Evolutionary conservation across 208 protist genomes (phyloP).

Genomic region (Trypanosoma caninum): DNA sequence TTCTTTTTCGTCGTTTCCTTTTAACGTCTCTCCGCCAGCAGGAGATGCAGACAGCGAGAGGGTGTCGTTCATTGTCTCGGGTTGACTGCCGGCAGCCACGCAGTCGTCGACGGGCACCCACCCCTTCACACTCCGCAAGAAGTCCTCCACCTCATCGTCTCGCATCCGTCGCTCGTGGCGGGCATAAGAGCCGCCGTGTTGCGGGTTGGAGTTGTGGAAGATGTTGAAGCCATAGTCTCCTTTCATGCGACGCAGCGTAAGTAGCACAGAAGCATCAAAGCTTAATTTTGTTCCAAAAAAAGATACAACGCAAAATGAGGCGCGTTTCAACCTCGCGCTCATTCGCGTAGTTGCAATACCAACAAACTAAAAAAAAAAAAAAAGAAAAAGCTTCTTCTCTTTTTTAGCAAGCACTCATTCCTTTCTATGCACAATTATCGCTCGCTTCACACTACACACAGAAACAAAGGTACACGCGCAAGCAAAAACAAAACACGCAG

Average conservation of each 20-base stretch:
- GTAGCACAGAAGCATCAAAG: not conserved
- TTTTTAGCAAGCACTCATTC: no score
- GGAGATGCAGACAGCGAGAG: no score
- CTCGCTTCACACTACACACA: no score
- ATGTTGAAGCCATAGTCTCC: constrained; percentile 83
- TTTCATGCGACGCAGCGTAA: constrained; percentile 3
- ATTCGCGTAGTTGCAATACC: not conserved
- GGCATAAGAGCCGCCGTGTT: constrained; percentile 80
- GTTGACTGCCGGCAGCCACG: not conserved
- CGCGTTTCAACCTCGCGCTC: not conserved
- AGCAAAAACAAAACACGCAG: not conserved
- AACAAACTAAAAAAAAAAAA: not conserved
- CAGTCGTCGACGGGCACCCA: constrained; percentile 53
- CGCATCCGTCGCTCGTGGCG: constrained; percentile 80
- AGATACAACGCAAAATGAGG: not conserved
- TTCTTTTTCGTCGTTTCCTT: not conserved
- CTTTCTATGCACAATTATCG: no score
- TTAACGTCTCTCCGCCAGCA: not conserved
- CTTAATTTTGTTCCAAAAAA: no score
- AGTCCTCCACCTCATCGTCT: constrained; percentile 87
- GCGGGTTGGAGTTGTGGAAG: constrained; percentile 86
- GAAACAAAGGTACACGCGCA: no score
- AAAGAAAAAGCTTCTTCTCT: not conserved
- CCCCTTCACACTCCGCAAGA: constrained; percentile 72
- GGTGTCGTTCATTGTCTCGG: no score